Evolutionary conservation across 495 filamentous ascomycete species (phyloP), one percentile per base, ranked within the genome.

Genomic region (Tirmania nivea): DNA sequence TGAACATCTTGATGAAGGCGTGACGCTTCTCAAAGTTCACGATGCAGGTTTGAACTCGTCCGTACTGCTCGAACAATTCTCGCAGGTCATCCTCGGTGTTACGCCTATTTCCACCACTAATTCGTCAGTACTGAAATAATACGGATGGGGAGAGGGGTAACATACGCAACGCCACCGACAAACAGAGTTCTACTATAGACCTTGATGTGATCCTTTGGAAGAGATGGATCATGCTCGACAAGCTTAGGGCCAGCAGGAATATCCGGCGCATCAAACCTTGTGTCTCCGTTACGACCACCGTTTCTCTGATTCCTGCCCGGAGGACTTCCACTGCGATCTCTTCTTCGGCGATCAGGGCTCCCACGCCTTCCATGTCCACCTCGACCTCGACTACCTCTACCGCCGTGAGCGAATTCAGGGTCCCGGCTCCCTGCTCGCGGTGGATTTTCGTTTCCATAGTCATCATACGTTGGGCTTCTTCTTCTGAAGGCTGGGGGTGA

Each of bases 1-100:
- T 84, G 54, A 87, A 75, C 90, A 99, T 96, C 67, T 99, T 99
- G 57, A 99, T 88, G 62, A 99, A 99, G 11, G 90, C 90, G 68
- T 96, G 92, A 20, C 90, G 83, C 68, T 94, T 96, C 59, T 96
- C 92, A 55, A 81, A 80, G 68, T 96, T 94, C 61, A 95, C 89
- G 56, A 99, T 99, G 67, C 87, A 94, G 10, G 87, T 93, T 62
- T 99, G 90, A 1, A 99, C 92, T 48, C 78, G 67, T 49, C 90
- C 90, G 62, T 78, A 94, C 20, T 75, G 76, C 59, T 70, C 68
- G 62, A 99, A 95, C 31, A 87, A 76, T 25, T 68, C 70, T 20
- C 84, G 77, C 49, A 99, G 71, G 58, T 93, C 85, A 16, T 73
- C 69, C 65, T 99, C 90, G 10, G 83, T 78, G 19, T 78, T 83